Evolutionary conservation across 2,329 filamentous ascomycete species (phyloP).

Genomic region (Pseudogymnoascus sp.): DNA sequence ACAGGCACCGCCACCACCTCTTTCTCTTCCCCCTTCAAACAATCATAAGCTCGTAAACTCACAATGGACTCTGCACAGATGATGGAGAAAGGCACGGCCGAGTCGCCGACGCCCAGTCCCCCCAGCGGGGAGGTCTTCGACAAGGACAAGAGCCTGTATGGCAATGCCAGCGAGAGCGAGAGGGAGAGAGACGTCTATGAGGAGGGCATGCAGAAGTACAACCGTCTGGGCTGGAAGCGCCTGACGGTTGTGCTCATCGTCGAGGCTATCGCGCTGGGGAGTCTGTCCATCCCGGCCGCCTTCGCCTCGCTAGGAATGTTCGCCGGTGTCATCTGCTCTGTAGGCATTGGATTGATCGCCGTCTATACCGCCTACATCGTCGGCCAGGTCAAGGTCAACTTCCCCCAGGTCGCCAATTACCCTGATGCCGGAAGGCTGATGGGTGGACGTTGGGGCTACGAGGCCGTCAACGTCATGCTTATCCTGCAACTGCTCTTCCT

Average conservation of each 20-base stretch:
- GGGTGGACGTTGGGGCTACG: slow-evolving; percentile 41
- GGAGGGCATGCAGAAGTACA: slow-evolving; percentile 18
- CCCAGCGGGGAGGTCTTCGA: neutral
- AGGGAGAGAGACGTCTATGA: slow-evolving; percentile 13
- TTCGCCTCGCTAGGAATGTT: slow-evolving; percentile 25
- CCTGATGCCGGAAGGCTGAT: slow-evolving; percentile 51
- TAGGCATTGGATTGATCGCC: slow-evolving; percentile 28
- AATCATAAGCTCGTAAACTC: no score
- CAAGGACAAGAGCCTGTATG: slow-evolving; percentile 5
- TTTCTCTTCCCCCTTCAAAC: neutral
- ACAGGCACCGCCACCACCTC: slow-evolving; percentile 1
- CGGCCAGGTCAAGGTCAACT: slow-evolving; percentile 28
- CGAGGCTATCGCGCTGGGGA: slow-evolving; percentile 40
- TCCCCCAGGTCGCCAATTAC: slow-evolving; percentile 23
- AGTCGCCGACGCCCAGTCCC: neutral
- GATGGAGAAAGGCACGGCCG: slow-evolving; percentile 1
- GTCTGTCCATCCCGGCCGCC: slow-evolving; percentile 19
- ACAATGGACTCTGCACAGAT: neutral
- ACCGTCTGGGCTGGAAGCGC: slow-evolving; percentile 38
- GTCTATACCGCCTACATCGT: slow-evolving; percentile 36
- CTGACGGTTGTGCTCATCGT: slow-evolving; percentile 42
- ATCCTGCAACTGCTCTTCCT: slow-evolving; percentile 52
- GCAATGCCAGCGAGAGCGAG: slow-evolving; percentile 14
- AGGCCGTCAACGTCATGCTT: slow-evolving; percentile 44
- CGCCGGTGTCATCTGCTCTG: slow-evolving; percentile 19